phyloP scores from a whole-genome alignment of 1,284 basidiomycete species.

The Mycosarcoma mackinlayi region DNA sequence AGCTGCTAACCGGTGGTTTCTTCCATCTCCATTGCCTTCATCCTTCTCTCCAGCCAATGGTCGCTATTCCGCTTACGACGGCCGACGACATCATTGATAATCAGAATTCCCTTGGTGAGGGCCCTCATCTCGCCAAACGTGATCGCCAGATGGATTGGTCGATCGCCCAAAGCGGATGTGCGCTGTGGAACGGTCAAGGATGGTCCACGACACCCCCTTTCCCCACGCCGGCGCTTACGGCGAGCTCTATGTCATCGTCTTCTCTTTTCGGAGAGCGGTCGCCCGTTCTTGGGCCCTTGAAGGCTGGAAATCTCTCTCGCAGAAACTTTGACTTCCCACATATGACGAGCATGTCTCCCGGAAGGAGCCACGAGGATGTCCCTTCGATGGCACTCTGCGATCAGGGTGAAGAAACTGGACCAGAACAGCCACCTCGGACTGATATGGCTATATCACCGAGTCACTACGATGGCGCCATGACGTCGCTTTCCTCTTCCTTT shows the following conservation, averaged over 20 bases:
- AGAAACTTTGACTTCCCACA: slow-evolving; percentile 12
- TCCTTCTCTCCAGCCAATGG: slow-evolving; percentile 15
- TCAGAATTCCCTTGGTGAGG: slow-evolving; percentile 11
- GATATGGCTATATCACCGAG: background rate
- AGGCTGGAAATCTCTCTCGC: slow-evolving; percentile 1
- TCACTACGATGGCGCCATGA: slow-evolving; percentile 1
- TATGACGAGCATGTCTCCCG: slow-evolving; percentile 14
- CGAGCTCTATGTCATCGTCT: slow-evolving; percentile 37
- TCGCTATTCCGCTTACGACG: slow-evolving; percentile 6
- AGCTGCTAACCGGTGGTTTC: background rate
- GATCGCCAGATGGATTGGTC: slow-evolving; percentile 18
- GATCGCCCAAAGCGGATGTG: slow-evolving; percentile 1
- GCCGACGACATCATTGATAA: slow-evolving; percentile 6
- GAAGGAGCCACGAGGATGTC: slow-evolving; percentile 9
- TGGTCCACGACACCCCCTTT: slow-evolving; percentile 30
- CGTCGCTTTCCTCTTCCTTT: slow-evolving; percentile 17
- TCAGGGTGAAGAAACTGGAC: background rate
- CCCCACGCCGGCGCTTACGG: slow-evolving; percentile 26
- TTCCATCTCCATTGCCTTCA: too few relatives aligned
- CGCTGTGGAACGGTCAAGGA: slow-evolving; percentile 10
- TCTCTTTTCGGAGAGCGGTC: slow-evolving; percentile 28
- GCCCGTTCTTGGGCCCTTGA: slow-evolving; percentile 7
- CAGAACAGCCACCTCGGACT: background rate
- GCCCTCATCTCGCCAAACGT: background rate
- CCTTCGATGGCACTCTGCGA: background rate